Evolutionary conservation across 83 land plant genomes (phyloP), one percentile per base, ranked within the genome.

Genomic region (Picea abies): DNA sequence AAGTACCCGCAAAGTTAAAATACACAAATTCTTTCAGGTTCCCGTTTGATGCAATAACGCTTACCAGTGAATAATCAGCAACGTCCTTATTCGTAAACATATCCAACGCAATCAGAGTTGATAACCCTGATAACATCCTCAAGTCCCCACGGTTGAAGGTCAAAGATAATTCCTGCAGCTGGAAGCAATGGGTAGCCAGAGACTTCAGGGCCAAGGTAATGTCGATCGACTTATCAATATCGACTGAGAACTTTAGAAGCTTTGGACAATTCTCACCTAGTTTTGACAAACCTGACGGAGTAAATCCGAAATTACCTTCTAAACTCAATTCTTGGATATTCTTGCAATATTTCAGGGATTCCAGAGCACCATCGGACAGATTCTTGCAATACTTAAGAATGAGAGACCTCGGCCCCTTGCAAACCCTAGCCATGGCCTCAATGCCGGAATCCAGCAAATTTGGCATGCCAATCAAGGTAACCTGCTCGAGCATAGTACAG

Each of bases 261-360:
- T 20, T 78, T 62, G 81, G 78, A 63, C 90, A 89, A 26, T 63
- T 26, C 52, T 78, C 77, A 17, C 90, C 90, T 26, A 86, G 35
- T 29, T 63, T 69, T 26, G 62, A 71, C 67, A 89, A 71, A 22
- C 90, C 89, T 3, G 35, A 35, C 4, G 90, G 17, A 17, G 86
- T 86, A 26, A 89, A 89, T 62, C 79, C 37, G 29, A 87, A 77
- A 10, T 32, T 20, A 4, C 90, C 89, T 60, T 83, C 84, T 62
- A 89, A 71, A 23, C 22, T 65, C 32, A 89, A 81, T 49, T 86
- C 84, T 49, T 84, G 72, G 71, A 89, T 60, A 71, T 49, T 78
- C 49, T 65, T 44, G 25, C 81, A 86, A 29, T 58, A 23, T 22
- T 71, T 39, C 16, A 89, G n/a, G 41, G 84, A 80, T 61, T 66